Conservation (phyloP, 495 filamentous ascomycete genomes). For the Rhizodiscina lignyota region DNA sequence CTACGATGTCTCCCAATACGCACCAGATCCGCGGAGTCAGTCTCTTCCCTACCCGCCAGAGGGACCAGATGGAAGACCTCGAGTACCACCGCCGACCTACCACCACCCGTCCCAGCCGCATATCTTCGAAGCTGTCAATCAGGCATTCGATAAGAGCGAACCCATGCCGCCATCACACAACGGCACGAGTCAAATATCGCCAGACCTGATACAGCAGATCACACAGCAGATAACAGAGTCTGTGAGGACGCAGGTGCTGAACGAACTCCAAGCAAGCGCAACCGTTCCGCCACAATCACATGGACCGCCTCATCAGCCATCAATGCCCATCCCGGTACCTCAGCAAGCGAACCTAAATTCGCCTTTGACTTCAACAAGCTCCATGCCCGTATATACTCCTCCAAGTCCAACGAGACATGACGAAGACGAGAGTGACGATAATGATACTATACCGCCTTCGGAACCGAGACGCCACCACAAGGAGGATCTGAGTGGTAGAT, state of each 20-base stretch:
- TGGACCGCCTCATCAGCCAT: conserved; percentile 4
- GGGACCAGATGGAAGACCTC: too few species aligned
- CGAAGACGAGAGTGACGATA: conserved; percentile 1
- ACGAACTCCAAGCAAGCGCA: conserved; percentile 15
- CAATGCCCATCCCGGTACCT: conserved; percentile 10
- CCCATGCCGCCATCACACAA: too few species aligned
- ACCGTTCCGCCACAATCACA: too few species aligned
- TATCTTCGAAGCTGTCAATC: conserved; percentile 20
- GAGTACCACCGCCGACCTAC: too few species aligned
- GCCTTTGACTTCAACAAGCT: conserved; percentile 9
- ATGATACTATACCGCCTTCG: neutral
- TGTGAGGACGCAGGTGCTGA: conserved; percentile 13
- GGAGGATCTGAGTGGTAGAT: neutral
- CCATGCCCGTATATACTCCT: conserved; percentile 25
- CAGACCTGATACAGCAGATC: conserved; percentile 21
- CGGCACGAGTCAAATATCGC: conserved; percentile 17
- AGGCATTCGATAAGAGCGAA: conserved; percentile 21
- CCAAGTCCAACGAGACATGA: conserved; percentile 17
- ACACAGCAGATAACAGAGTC: conserved; percentile 15
- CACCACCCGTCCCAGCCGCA: conserved; percentile 13
- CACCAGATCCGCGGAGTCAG: too few species aligned
- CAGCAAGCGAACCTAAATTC: conserved; percentile 8
- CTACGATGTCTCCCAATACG: too few species aligned
- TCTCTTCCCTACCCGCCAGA: too few species aligned
- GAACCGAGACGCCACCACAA: conserved; percentile 16